A percentile compares a stretch with the other conserved stretches of the same genome.
These are phyloP conservation scores for Oryza glaberrima DNA, from an alignment of 176 grass and related monocot genomes.

Conservation along the genomic window DNA sequence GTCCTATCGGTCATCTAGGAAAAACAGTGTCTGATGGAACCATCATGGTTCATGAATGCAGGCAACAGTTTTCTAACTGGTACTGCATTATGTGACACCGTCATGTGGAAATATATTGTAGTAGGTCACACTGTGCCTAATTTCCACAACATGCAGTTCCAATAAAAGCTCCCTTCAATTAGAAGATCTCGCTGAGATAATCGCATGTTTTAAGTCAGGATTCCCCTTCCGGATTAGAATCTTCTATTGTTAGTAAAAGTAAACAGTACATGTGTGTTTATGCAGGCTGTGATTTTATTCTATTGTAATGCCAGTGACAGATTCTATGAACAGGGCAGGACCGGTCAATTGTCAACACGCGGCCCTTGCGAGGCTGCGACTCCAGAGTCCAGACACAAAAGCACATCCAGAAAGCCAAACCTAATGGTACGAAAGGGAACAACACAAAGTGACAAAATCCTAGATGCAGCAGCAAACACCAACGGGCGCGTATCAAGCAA, in stretches of 20 bases:
- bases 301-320: constrained; percentile 13
- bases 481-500: constrained; percentile 27
- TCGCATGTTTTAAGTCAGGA: constrained; percentile 19
- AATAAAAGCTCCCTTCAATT: constrained; percentile 20
- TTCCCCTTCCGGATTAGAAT: constrained; percentile 21
- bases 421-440: constrained; percentile 36
- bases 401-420: constrained; percentile 12
- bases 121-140: background rate
- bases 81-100: background rate
- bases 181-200: constrained; percentile 11
- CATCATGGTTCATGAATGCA: constrained; percentile 36
- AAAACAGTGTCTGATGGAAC: constrained; percentile 15
- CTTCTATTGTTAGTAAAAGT: constrained; percentile 19
- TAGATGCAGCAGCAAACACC: constrained; percentile 34
- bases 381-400: constrained; percentile 38
- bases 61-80: background rate
- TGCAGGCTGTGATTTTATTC: constrained; percentile 40
- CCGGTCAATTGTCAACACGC: constrained; percentile 33
- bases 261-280: constrained; percentile 30
- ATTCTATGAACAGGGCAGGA: constrained; percentile 20
- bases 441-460: constrained; percentile 34
- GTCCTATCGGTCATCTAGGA: background rate
- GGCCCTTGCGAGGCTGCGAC: background rate
- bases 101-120: constrained; percentile 21
- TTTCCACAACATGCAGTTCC: constrained; percentile 9